Conservation (phyloP, 208 protist species). For the Wallacemonas rigidus region DNA sequence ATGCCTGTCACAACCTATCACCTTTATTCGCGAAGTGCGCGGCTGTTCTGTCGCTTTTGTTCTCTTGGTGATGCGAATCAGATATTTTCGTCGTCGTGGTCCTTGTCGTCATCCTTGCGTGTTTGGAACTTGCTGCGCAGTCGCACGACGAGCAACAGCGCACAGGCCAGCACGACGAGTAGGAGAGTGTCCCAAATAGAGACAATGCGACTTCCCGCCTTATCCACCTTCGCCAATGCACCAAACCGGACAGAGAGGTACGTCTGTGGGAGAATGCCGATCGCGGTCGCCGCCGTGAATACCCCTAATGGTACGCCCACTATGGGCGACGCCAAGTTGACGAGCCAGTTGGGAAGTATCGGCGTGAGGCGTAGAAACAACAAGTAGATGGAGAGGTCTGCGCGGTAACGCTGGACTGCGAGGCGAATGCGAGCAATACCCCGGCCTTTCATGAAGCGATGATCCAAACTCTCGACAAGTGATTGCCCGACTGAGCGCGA, state of each 20-base stretch:
- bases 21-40: too few species aligned
- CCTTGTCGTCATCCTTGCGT: background rate
- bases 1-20: too few species aligned
- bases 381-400: conserved; percentile 87
- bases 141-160: conserved; percentile 37
- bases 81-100: background rate
- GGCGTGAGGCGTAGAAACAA: conserved; percentile 92
- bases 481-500: conserved; percentile 42
- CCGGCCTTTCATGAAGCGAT: conserved; percentile 53
- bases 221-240: conserved; percentile 32
- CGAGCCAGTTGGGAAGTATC: conserved; percentile 93
- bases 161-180: conserved; percentile 46
- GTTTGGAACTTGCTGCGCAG: conserved; percentile 19
- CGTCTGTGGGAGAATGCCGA: conserved; percentile 90
- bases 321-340: conserved; percentile 91
- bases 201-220: conserved; percentile 45
- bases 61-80: too few species aligned
- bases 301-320: conserved; percentile 62
- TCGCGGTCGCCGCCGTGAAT: conserved; percentile 78
- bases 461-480: conserved; percentile 47
- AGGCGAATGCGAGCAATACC: conserved; percentile 55
- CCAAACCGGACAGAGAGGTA: conserved; percentile 88
- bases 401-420: conserved; percentile 57
- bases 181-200: conserved; percentile 72
- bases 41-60: too few species aligned